Evolutionary conservation across 805 yeast species (phyloP).

Genomic region (Yarrowia sp.): DNA sequence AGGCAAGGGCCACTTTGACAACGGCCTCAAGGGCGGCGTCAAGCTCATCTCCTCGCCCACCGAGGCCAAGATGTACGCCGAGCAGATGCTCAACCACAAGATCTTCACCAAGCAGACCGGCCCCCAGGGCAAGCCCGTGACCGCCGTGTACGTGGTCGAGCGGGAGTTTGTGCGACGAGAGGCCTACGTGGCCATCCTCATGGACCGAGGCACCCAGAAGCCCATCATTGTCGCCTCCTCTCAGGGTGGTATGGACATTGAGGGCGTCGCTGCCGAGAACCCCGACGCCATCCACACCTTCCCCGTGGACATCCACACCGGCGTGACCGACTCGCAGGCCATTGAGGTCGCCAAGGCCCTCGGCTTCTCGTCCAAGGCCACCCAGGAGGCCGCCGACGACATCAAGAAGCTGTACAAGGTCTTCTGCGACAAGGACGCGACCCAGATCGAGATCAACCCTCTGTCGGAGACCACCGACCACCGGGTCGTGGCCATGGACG

Average conservation of each 20-base stretch:
- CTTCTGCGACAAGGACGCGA: slow-evolving; percentile 88
- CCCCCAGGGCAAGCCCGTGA: slow-evolving; percentile 92
- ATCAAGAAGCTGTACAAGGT: slow-evolving; percentile 84
- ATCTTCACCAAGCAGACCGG: slow-evolving; percentile 98
- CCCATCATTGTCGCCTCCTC: slow-evolving; percentile 94
- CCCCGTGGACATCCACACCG: slow-evolving; percentile 70
- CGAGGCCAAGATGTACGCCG: slow-evolving; percentile 82
- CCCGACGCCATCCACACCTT: slow-evolving; percentile 91
- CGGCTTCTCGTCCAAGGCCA: slow-evolving; percentile 76
- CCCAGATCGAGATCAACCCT: slow-evolving; percentile 98
- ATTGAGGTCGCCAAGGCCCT: slow-evolving; percentile 70
- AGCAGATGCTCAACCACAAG: slow-evolving; percentile 87
- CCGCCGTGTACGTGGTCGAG: slow-evolving; percentile 94
- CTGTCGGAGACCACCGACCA: slow-evolving; percentile 88
- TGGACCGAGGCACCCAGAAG: slow-evolving; percentile 88
- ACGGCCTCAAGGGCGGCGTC: slow-evolving; percentile 96
- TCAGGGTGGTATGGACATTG: slow-evolving; percentile 99
- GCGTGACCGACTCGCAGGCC: slow-evolving; percentile 78
- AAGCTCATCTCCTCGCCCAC: slow-evolving; percentile 80
- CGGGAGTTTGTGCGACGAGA: slow-evolving; percentile 92
- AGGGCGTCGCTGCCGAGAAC: slow-evolving; percentile 90
- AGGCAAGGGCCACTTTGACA: slow-evolving; percentile 97
- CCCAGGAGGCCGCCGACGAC: slow-evolving; percentile 82
- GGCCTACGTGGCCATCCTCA: slow-evolving; percentile 89
- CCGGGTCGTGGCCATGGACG: slow-evolving; percentile 96